A percentile compares a stretch with the other conserved stretches of the same genome.
These are phyloP conservation scores for Termitomyces sp. DNA, from an alignment of 768 basidiomycete genomes.

Conservation along the genomic window DNA sequence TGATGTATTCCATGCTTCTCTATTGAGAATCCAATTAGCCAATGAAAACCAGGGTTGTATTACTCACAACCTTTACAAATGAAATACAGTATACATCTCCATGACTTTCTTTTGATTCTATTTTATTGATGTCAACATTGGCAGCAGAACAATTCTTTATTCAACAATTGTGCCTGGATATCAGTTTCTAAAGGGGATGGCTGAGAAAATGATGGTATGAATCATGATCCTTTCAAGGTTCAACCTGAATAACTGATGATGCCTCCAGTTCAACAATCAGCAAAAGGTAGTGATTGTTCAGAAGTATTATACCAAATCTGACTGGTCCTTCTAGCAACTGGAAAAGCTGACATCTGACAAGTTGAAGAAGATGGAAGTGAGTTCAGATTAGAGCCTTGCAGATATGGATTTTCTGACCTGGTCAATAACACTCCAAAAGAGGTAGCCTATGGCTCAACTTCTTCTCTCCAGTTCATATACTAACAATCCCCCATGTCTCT, in stretches of 20 bases:
- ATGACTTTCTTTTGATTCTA: no score
- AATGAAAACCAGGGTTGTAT: no score
- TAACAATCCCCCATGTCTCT: no score
- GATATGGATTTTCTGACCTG: neutral
- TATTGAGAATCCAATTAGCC: neutral
- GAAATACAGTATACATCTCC: no score
- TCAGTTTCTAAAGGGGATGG: constrained; percentile 68
- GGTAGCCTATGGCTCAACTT: no score
- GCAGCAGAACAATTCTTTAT: no score
- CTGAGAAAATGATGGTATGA: constrained; percentile 99
- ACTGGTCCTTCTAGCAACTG: constrained; percentile 59
- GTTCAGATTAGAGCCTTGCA: no score
- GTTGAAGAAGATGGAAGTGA: constrained; percentile 85
- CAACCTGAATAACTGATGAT: neutral
- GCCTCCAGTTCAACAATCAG: constrained; percentile 68
- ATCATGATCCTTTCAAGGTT: neutral
- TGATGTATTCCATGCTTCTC: no score
- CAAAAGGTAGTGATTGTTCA: constrained; percentile 46
- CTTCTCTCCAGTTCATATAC: no score
- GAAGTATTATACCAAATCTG: neutral
- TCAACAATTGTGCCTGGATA: neutral
- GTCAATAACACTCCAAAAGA: no score
- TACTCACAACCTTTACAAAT: no score
- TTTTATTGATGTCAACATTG: no score
- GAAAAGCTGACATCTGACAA: constrained; percentile 96